Conservation (phyloP, 306 rosid genomes). For the Prunus mongolica region DNA sequence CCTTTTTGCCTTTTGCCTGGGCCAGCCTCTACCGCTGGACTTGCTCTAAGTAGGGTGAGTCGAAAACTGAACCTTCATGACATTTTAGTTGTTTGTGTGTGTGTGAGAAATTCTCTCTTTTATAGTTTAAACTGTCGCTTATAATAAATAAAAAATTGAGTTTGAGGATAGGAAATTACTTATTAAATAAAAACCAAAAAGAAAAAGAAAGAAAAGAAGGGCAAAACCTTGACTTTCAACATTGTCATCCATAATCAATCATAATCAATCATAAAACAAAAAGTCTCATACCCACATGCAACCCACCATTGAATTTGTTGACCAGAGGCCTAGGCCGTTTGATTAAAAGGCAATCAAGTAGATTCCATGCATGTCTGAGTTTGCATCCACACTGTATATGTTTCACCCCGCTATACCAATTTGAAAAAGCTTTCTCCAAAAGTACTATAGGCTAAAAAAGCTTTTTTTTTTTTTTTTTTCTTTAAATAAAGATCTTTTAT, state of each 20-base stretch:
- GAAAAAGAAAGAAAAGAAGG: no score
- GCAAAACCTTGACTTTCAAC: conserved; percentile 18
- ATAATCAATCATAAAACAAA: conserved; percentile 31
- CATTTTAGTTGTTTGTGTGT: no score
- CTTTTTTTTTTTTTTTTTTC: no score
- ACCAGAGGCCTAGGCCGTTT: conserved; percentile 19
- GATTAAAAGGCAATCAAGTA: conserved; percentile 11
- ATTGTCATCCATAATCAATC: conserved; percentile 26
- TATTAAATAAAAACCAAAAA: no score
- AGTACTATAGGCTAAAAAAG: neutral
- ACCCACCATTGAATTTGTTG: conserved; percentile 31
- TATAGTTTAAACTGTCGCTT: no score
- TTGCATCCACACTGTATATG: conserved; percentile 9
- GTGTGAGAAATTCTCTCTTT: fast-evolving
- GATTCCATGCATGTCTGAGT: conserved; percentile 7
- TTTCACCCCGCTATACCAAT: conserved; percentile 36
- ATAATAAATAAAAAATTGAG: no score
- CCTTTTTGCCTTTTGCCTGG: no score
- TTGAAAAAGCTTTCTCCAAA: conserved; percentile 38
- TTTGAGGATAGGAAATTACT: no score
- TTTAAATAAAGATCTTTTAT: neutral
- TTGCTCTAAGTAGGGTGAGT: no score
- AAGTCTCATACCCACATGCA: conserved; percentile 56
- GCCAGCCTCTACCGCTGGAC: no score
- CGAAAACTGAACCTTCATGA: no score